Base-by-base conservation (phyloP, 169 alveolate species). In the Babesia caballi region DNA sequence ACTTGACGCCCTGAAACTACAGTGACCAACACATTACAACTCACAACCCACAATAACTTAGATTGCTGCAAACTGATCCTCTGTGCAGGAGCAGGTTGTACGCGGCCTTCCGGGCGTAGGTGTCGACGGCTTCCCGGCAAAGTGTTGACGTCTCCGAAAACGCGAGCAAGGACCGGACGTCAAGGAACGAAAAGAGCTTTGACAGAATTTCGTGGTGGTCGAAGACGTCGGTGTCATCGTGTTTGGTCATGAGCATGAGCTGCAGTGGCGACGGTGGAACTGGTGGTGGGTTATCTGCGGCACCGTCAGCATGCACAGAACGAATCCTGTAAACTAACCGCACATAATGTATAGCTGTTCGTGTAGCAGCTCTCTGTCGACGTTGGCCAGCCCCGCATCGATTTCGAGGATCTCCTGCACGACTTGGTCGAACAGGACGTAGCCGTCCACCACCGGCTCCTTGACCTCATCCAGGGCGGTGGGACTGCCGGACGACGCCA, bases 81-180 rank as follows among this genome's bases (percentile, higher is more conserved):
- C 82, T 67, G 67, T 84, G 73, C 41, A 88, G 78, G 28, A 88
- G 70, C 49, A 88, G 59, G 33, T 82, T 36, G 67, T 88, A 85
- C 6, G 80, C 73, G 8, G 75, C 74, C 75, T 84, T 88, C 51
- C 83, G 63, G 19, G 76, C 49, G 71, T 88, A 85, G 25, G 75
- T 58, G 23, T 76, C 73, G 5, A 84, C 91, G 17, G 88, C 82
- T 51, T 84, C 78, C 35, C 53, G 52, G 44, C 74, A 66, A 11
- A 68, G 58, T 51, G 84, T 72, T 42, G 93, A 88, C 38, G 85
- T 56, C 38, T 61, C 76, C n/a, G 89, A 81, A 33, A 88, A 75
- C 46, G 75, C 40, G 50, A 88, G 58, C 60, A 41, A 67, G 47
- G 59, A 77, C 53, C 35, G 89, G 51, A 49, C 84, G 56, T 54